Percentiles rank a stretch among this genome's conserved stretches.
phyloP scores from a whole-genome alignment of 805 yeast genomes.

The Ogataea polymorpha region DNA sequence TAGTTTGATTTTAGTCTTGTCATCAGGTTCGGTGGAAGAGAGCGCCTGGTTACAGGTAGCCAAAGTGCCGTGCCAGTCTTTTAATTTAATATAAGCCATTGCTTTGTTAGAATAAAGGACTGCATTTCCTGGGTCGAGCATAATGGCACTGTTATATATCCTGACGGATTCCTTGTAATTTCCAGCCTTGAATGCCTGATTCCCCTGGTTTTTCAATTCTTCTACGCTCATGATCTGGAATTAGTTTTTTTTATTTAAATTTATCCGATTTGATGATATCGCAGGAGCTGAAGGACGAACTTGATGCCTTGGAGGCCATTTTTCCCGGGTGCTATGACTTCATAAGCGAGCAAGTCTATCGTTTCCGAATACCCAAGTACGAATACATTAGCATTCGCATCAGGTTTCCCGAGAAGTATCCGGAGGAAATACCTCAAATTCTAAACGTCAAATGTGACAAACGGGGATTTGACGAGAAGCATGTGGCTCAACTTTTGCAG shows the following conservation, averaged over 20 bases:
- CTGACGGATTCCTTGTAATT: slow-evolving; percentile 50
- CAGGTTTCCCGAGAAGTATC: slow-evolving; percentile 71
- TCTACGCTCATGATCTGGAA: slow-evolving; percentile 21
- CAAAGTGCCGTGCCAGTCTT: slow-evolving; percentile 47
- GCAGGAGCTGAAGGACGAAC: slow-evolving; percentile 64
- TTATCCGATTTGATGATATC: slow-evolving; percentile 22
- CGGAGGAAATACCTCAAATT: slow-evolving; percentile 59
- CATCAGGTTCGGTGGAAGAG: slow-evolving; percentile 13
- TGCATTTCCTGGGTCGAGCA: slow-evolving; percentile 46
- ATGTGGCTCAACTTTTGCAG: slow-evolving; percentile 44
- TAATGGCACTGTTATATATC: slow-evolving; percentile 55
- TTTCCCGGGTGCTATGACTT: slow-evolving; percentile 60
- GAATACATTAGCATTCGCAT: slow-evolving; percentile 59
- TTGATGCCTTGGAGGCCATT: slow-evolving; percentile 82
- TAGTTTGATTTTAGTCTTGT: slow-evolving; percentile 44
- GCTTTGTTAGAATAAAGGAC: slow-evolving; percentile 67
- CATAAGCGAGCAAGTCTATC: slow-evolving; percentile 39
- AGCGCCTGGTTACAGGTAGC: slow-evolving; percentile 52
- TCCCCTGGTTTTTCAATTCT: slow-evolving; percentile 46
- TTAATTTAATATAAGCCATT: slow-evolving; percentile 54
- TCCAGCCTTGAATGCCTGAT: slow-evolving; percentile 44
- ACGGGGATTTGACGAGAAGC: slow-evolving; percentile 40
- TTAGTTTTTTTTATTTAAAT: background rate
- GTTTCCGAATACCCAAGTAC: slow-evolving; percentile 59
- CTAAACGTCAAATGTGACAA: slow-evolving; percentile 45